A percentile compares a stretch with the other conserved stretches of the same genome.
phyloP scores from a whole-genome alignment of 345 rosid species.

The Theobroma cacao region DNA sequence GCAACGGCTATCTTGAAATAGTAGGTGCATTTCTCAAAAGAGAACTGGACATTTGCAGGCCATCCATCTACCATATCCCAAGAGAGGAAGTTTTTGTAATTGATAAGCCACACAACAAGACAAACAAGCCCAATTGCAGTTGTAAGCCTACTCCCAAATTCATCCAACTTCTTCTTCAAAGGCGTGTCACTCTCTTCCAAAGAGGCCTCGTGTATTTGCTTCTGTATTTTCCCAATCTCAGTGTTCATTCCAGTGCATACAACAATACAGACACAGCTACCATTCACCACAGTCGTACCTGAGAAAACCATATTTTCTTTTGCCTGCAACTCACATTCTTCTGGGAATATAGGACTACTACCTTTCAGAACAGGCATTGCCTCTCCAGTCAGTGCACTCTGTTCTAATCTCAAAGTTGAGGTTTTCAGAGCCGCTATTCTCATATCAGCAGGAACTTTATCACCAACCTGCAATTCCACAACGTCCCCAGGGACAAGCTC shows the following conservation, averaged over 20 bases:
- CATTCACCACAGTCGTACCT: slow-evolving; percentile 84
- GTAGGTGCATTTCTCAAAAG: slow-evolving; percentile 87
- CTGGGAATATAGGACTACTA: slow-evolving; percentile 41
- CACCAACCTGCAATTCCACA: slow-evolving; percentile 81
- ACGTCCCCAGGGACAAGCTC: slow-evolving; percentile 90
- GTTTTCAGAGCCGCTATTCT: slow-evolving; percentile 65
- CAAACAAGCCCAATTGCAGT: slow-evolving; percentile 77
- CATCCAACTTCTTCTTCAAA: slow-evolving; percentile 83
- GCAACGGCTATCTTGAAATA: slow-evolving; percentile 96
- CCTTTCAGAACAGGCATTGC: slow-evolving; percentile 89
- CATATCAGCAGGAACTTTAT: slow-evolving; percentile 94
- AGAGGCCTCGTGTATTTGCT: slow-evolving; percentile 86
- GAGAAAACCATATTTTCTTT: slow-evolving; percentile 88
- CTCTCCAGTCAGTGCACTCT: slow-evolving; percentile 91
- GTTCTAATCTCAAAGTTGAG: slow-evolving; percentile 79
- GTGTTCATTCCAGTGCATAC: slow-evolving; percentile 81
- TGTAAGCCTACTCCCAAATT: slow-evolving; percentile 76
- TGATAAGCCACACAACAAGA: slow-evolving; percentile 75
- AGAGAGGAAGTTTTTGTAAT: slow-evolving; percentile 76
- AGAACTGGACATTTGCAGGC: slow-evolving; percentile 65
- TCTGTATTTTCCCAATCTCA: slow-evolving; percentile 88
- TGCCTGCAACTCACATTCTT: slow-evolving; percentile 80
- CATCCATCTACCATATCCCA: slow-evolving; percentile 75
- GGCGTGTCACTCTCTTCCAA: slow-evolving; percentile 84
- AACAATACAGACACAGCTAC: slow-evolving; percentile 67